phyloP scores from a whole-genome alignment of 2,329 filamentous ascomycete genomes.

The Akanthomyces lecanii region DNA sequence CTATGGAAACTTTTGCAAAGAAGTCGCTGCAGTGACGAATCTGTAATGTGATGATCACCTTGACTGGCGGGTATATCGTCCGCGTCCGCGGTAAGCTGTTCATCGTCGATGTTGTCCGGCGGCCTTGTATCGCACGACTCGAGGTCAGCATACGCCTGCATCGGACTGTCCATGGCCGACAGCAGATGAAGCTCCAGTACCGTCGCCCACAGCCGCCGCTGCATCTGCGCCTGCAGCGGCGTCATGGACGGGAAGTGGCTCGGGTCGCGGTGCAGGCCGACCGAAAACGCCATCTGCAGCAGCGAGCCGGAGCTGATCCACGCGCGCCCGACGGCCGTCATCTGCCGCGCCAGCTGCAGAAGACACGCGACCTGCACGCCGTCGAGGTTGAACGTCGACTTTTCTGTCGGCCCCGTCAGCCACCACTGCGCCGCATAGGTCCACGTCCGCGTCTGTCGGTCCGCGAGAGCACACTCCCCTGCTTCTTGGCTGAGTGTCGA shows the following conservation, averaged over 20 bases:
- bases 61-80: background rate
- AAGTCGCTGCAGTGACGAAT: background rate
- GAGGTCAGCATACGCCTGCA: background rate
- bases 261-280: slow-evolving; percentile 14
- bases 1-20: background rate
- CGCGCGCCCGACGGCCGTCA: slow-evolving; percentile 7
- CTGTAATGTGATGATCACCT: background rate
- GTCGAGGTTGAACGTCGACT: slow-evolving; percentile 3
- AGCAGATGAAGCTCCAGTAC: slow-evolving; percentile 3
- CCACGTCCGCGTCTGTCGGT: slow-evolving; percentile 1
- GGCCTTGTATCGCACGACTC: background rate
- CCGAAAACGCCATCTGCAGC: slow-evolving; percentile 10
- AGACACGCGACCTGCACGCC: slow-evolving; percentile 9
- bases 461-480: background rate
- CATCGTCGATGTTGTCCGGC: slow-evolving; percentile 3
- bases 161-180: slow-evolving; percentile 1
- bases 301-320: slow-evolving; percentile 7
- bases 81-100: background rate
- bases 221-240: background rate
- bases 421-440: slow-evolving; percentile 14
- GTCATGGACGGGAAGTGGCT: background rate
- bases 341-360: slow-evolving; percentile 10
- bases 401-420: slow-evolving; percentile 4
- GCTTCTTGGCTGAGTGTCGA: background rate
- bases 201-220: slow-evolving; percentile 12